Base-by-base conservation (phyloP, 306 rosid genomes). In the Clitoria ternatea region DNA sequence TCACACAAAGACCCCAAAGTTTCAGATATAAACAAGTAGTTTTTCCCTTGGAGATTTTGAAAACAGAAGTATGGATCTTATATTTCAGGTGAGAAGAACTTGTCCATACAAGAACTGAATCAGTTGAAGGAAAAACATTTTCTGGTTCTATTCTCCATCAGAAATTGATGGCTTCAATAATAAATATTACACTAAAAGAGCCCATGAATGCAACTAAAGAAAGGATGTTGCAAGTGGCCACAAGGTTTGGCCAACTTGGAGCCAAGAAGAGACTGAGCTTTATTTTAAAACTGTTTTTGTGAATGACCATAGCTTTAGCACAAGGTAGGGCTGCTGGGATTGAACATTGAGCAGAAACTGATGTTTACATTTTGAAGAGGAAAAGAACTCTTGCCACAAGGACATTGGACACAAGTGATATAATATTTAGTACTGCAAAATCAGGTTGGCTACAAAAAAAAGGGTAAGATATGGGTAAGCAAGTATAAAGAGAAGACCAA, bases 1-100 rank as follows among this genome's bases (percentile, higher is more conserved):
- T 65, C 35, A 80, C 11, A 66, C 37, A n/a, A 72, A 74, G n/a
- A 72, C 52, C 42, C 45, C 69, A 24, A 70, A 43, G 43, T 65
- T 60, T 68, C 44, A 67, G 5, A 18, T 18, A 13, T 32, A 49
- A 63, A 37, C 18, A 48, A 47, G 45, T 19, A 13, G 6, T 3
- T 15, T 40, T 32, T 45, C 62, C 61, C 65, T 45, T 37, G 13
- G 37, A 36, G 39, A 33, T 37, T 55, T 23, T 6, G 10, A 48
- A 53, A 43, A 54, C 11, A 64, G 50, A 12, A 66, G 30, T 64
- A 32, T 13, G 71, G 63, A 70, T 22, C 59, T 50, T 30, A 26
- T 6, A 70, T 64, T 72, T 74, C 61, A 63, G n/a, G 40, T 32
- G 27, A 70, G 17, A 37, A 43, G 43, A 62, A 71, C 24, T 30